phyloP scores from a whole-genome alignment of 192 early-diverging fungal genomes.

The Bifiguratus adelaidae region DNA sequence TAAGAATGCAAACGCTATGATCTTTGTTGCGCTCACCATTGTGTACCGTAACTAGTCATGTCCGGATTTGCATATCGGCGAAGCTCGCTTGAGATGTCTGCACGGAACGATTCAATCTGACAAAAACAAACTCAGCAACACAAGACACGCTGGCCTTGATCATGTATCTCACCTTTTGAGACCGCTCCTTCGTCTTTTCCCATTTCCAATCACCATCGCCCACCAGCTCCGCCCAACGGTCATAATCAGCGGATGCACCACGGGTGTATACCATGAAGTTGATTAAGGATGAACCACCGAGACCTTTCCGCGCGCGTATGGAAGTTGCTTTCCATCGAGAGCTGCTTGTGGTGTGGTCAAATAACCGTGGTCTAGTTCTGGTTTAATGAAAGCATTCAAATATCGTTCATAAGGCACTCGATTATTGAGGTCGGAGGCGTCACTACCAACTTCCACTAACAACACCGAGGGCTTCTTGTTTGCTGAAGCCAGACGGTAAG shows the following conservation, averaged over 20 bases:
- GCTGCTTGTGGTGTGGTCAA: slow-evolving; percentile 7
- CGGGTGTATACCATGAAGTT: slow-evolving; percentile 24
- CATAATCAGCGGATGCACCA: slow-evolving; percentile 15
- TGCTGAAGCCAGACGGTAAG: slow-evolving; percentile 8
- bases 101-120: background rate
- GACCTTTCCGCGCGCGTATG: slow-evolving; percentile 17
- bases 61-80: background rate
- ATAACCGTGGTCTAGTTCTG: slow-evolving; percentile 9
- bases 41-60: no score
- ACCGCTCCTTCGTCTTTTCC: slow-evolving; percentile 11
- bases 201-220: slow-evolving; percentile 21
- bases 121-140: background rate
- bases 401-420: slow-evolving; percentile 16
- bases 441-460: background rate
- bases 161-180: slow-evolving; percentile 18
- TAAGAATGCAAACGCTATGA: no score
- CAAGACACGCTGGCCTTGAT: no score
- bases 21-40: no score
- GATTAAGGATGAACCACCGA: slow-evolving; percentile 17
- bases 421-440: slow-evolving; percentile 15
- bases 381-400: slow-evolving; percentile 8
- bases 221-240: slow-evolving; percentile 9
- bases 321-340: slow-evolving; percentile 4
- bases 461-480: background rate
- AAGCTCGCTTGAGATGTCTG: background rate